A percentile compares a stretch with the other conserved stretches of the same genome.
Evolutionary conservation across 2,329 filamentous ascomycete genomes (phyloP).

Genomic region (Talaromyces sp.): DNA sequence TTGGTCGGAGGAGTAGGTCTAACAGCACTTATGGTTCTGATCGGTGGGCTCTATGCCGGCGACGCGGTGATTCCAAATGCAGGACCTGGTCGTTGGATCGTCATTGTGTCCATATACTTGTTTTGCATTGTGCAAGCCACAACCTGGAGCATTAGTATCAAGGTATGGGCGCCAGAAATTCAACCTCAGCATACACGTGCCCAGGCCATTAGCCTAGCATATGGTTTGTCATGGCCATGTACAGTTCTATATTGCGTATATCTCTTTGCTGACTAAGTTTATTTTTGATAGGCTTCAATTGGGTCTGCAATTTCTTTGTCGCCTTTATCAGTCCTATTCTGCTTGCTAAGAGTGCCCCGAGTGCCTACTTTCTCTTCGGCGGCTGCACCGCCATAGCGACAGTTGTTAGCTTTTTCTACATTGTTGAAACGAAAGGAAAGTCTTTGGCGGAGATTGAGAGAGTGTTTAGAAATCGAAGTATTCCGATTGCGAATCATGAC

Average conservation of each 20-base stretch:
- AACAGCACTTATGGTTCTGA: conserved; percentile 36
- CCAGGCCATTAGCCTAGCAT: conserved; percentile 52
- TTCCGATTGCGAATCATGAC: background rate
- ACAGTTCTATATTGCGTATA: too few species aligned
- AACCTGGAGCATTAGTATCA: conserved; percentile 56
- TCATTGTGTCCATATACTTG: conserved; percentile 29
- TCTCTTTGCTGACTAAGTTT: conserved; percentile 24
- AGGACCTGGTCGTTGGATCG: conserved; percentile 30
- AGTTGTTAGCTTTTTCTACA: conserved; percentile 40
- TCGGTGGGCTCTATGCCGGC: conserved; percentile 33
- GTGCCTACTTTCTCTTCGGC: conserved; percentile 48
- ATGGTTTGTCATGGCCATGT: conserved; percentile 46
- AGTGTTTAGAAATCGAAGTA: conserved; percentile 35
- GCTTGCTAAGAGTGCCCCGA: conserved; percentile 42
- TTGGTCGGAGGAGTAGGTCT: conserved; percentile 54
- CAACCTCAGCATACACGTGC: conserved; percentile 55
- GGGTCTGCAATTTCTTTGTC: conserved; percentile 42
- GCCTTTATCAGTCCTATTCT: conserved; percentile 46
- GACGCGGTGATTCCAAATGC: conserved; percentile 26
- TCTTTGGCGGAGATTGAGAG: conserved; percentile 50
- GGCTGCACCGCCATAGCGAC: conserved; percentile 39
- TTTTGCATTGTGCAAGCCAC: conserved; percentile 20
- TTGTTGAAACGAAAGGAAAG: conserved; percentile 51
- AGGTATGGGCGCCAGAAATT: conserved; percentile 58
- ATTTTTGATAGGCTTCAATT: background rate